Evolutionary conservation across 805 yeast genomes (phyloP), one percentile per base, ranked within the genome.

Genomic region (Pichia scutulata): DNA sequence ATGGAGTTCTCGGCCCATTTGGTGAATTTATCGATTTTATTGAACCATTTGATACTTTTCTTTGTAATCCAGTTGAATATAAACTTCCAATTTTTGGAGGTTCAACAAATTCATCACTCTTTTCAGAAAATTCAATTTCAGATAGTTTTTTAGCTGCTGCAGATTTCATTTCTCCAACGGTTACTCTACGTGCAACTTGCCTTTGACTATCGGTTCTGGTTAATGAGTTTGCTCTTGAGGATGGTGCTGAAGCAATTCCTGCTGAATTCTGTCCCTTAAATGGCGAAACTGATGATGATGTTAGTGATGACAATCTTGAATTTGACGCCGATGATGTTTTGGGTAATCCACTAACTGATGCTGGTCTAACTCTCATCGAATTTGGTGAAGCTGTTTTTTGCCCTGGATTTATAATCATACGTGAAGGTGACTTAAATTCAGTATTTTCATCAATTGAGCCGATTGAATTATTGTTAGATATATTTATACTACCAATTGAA

Each of bases 61-160:
- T 39, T 16, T 40, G 45, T 4, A 41, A 16, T 7, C 10, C 7
- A 7, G n/a, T 33, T n/a, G 37, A 33, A 33, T n/a, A 19, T 16
- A 33, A n/a, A n/a, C n/a, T 18, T 16, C 52, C 45, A 18, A 49
- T 45, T 24, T 41, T 49, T 16, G 46, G 48, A n/a, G 52, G 52
- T 28, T 49, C 52, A n/a, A n/a, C n/a, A 33, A 49, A 49, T 16
- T 26, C 16, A n/a, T 18, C 37, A 26, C 21, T 16, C 16, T 16
- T 25, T 23, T 37, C 47, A 7, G 47, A 18, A 22, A 48, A 33
- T 12, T n/a, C 30, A 23, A 30, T 28, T 7, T 21, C 37, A 16
- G 37, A 33, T 33, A 33, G 7, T n/a, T 16, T 33, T n/a, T 33
- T 33, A 19, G 37, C 7, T 16, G 19, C 7, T 14, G 19, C 37